Conservation (phyloP, 2,329 filamentous ascomycete genomes). For the Cladosporium sphaerospermum region DNA sequence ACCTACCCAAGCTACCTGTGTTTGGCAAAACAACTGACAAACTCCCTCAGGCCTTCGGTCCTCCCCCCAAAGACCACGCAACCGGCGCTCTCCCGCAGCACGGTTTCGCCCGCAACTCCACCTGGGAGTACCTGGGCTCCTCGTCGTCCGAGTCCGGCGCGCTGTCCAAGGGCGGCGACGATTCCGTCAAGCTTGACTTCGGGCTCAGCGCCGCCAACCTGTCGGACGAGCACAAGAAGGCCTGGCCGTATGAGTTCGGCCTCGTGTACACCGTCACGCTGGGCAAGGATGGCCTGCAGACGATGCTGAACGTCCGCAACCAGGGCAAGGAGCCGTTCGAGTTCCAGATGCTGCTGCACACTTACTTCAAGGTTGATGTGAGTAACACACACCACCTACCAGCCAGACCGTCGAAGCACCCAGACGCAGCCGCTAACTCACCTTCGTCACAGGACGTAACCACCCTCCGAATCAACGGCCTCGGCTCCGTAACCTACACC, state of each 20-base stretch:
- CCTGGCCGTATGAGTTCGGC: slow-evolving; percentile 83
- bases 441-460: slow-evolving; percentile 62
- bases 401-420: background rate
- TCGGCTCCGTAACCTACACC: slow-evolving; percentile 67
- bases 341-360: slow-evolving; percentile 86
- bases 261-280: slow-evolving; percentile 91
- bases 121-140: slow-evolving; percentile 93
- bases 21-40: too few species aligned
- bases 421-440: too few species aligned
- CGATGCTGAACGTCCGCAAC: slow-evolving; percentile 81
- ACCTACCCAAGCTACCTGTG: too few species aligned
- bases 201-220: slow-evolving; percentile 73
- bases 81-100: slow-evolving; percentile 81
- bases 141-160: slow-evolving; percentile 58
- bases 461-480: slow-evolving; percentile 64
- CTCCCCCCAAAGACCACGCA: slow-evolving; percentile 67
- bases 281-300: slow-evolving; percentile 66
- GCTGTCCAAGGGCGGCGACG: slow-evolving; percentile 44
- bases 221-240: slow-evolving; percentile 58
- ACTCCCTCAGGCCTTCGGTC: slow-evolving; percentile 68
- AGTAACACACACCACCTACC: slow-evolving; percentile 22
- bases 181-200: slow-evolving; percentile 89
- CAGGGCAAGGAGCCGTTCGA: slow-evolving; percentile 78
- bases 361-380: slow-evolving; percentile 78
- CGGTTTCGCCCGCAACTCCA: slow-evolving; percentile 83